Conservation (phyloP, 345 rosid species). For the Bretschneidera sinensis region DNA sequence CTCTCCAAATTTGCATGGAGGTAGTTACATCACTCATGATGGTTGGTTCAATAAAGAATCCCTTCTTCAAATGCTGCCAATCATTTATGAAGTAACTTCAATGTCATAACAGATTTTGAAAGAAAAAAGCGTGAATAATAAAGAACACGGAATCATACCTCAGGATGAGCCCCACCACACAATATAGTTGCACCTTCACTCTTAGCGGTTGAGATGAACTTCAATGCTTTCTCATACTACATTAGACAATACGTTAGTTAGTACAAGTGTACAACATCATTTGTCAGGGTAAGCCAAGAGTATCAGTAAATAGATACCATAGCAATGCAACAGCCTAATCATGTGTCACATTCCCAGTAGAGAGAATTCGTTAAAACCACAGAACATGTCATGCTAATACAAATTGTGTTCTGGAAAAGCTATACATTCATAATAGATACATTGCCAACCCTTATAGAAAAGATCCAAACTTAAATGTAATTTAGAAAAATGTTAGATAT, state of each 20-base stretch:
- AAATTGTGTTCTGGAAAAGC: too few relatives aligned
- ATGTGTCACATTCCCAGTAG: background rate
- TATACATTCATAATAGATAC: background rate
- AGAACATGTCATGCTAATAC: too few relatives aligned
- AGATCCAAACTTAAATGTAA: background rate
- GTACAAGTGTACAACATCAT: background rate
- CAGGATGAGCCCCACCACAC: slow-evolving; percentile 75
- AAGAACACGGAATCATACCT: slow-evolving; percentile 34
- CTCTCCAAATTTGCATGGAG: slow-evolving; percentile 99
- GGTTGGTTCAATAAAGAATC: slow-evolving; percentile 82
- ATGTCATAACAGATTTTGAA: slow-evolving; percentile 11
- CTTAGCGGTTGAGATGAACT: slow-evolving; percentile 78
- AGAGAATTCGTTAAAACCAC: background rate
- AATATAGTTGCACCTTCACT: slow-evolving; percentile 88
- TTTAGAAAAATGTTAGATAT: background rate
- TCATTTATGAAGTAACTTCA: slow-evolving; percentile 17
- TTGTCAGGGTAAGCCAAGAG: background rate
- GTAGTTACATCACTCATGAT: slow-evolving; percentile 67
- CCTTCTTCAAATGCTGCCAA: slow-evolving; percentile 71
- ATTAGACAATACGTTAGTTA: slow-evolving; percentile 14
- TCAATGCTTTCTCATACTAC: slow-evolving; percentile 76
- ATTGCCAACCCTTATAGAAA: background rate
- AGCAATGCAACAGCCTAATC: background rate
- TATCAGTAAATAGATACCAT: background rate
- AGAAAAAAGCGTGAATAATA: slow-evolving; percentile 5